Percentiles rank a stretch among this genome's conserved stretches.
Conservation (phyloP, 2,329 filamentous ascomycete genomes). For the Pseudogymnoascus sp. region DNA sequence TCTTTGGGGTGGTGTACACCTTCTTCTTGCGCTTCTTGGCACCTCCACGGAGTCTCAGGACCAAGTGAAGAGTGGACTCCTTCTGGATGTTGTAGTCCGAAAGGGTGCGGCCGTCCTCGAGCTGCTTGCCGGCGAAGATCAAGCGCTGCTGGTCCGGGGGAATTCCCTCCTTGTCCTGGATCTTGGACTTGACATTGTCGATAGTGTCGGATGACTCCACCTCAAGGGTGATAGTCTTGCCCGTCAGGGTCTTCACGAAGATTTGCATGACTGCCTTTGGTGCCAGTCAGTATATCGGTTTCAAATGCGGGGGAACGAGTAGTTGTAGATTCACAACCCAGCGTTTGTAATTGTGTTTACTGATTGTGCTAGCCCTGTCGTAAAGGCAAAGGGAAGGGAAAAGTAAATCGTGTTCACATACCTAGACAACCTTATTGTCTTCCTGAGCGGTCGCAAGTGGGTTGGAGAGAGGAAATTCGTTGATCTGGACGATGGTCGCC, state of each 20-base stretch:
- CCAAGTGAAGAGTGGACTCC: conserved; percentile 96
- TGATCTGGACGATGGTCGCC: not conserved
- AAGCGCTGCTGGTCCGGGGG: conserved; percentile 98
- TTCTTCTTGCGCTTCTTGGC: conserved; percentile 99
- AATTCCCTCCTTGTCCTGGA: conserved; percentile 98
- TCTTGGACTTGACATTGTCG: conserved; percentile 99
- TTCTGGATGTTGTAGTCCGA: conserved; percentile 99
- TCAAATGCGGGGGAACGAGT: not conserved
- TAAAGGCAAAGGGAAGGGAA: not conserved
- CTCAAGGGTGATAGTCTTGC: conserved; percentile 99
- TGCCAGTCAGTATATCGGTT: not conserved
- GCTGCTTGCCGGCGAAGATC: conserved; percentile 99
- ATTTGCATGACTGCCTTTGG: conserved; percentile 60
- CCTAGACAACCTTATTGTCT: conserved; percentile 29
- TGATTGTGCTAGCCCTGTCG: not conserved
- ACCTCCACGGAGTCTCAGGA: conserved; percentile 96
- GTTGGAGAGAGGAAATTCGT: conserved; percentile 12
- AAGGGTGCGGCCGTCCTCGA: conserved; percentile 97
- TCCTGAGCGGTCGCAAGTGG: conserved; percentile 24
- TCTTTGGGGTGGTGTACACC: conserved; percentile 99
- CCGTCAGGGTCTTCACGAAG: conserved; percentile 82
- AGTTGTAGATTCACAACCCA: not conserved
- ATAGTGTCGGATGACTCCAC: conserved; percentile 99
- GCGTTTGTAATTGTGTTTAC: not conserved
- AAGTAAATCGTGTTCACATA: conserved; percentile 14